Evolutionary conservation across 176 grass and related monocot genomes (phyloP).

Genomic region (Oryza longistaminata): DNA sequence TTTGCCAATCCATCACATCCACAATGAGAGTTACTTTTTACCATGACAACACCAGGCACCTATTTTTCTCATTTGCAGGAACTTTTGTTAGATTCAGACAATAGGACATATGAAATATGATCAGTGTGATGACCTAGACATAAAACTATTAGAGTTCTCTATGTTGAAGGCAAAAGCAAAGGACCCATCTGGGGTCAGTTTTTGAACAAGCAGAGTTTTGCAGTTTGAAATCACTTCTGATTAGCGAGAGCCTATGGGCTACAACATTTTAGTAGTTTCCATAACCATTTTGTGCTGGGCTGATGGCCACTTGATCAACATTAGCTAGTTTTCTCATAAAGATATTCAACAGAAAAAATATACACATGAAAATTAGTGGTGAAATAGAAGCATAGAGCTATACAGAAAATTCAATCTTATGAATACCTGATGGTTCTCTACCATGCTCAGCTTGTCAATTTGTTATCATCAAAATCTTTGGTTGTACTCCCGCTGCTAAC

Average conservation of each 20-base stretch:
- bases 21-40: not conserved
- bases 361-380: not conserved
- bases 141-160: slow-evolving; percentile 1
- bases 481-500: slow-evolving; percentile 5
- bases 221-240: not conserved
- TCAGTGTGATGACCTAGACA: not conserved
- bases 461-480: slow-evolving; percentile 39
- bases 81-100: slow-evolving; percentile 13
- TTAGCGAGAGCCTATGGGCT: not conserved
- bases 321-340: slow-evolving; percentile 4
- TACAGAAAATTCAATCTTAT: slow-evolving; percentile 29
- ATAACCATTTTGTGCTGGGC: not conserved
- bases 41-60: not conserved
- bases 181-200: not conserved
- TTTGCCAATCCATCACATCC: slow-evolving; percentile 5
- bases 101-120: not conserved
- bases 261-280: not conserved
- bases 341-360: slow-evolving; percentile 17
- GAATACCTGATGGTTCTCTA: slow-evolving; percentile 44
- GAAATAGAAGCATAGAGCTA: slow-evolving; percentile 20
- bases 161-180: slow-evolving; percentile 6
- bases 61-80: not conserved
- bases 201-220: not conserved
- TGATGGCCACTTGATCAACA: not conserved
- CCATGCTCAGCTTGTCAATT: slow-evolving; percentile 22